Conservation (phyloP, 2,329 filamentous ascomycete species). For the Talaromyces sp. region DNA sequence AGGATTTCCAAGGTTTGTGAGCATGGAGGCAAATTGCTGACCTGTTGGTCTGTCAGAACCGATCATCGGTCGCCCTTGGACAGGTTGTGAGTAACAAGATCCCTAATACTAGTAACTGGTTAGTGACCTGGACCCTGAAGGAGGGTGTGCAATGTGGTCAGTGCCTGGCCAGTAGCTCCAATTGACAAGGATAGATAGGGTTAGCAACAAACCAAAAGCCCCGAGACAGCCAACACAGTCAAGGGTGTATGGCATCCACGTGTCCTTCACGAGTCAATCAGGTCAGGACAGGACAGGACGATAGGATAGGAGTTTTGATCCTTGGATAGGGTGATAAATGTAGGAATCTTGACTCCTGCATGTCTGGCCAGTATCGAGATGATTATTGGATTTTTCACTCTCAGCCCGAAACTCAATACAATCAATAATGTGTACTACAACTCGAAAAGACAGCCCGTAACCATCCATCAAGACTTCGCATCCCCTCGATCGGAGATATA, state of each 20-base stretch:
- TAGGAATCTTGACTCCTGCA: neutral
- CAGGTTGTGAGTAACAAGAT: neutral
- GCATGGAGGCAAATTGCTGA: neutral
- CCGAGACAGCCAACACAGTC: neutral
- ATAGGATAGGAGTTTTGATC: neutral
- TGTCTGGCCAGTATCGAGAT: neutral
- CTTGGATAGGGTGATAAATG: neutral
- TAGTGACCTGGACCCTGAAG: neutral
- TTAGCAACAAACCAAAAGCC: neutral
- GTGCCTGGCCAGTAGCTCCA: neutral
- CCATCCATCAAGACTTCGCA: no score
- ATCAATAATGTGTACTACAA: no score
- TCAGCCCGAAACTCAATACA: neutral
- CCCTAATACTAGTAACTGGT: neutral
- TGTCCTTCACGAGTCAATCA: slow-evolving; percentile 1
- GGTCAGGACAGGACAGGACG: neutral
- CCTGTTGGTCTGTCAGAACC: neutral
- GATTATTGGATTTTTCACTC: no score
- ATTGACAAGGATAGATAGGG: slow-evolving; percentile 1
- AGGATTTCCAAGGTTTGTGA: neutral
- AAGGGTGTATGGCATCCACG: slow-evolving; percentile 9
- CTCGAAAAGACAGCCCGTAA: no score
- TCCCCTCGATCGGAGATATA: no score
- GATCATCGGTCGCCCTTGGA: slow-evolving; percentile 2
- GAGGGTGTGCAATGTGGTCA: neutral